Evolutionary conservation across 139 green algal species (phyloP).

Genomic region (Mychonastes homosphaera): DNA sequence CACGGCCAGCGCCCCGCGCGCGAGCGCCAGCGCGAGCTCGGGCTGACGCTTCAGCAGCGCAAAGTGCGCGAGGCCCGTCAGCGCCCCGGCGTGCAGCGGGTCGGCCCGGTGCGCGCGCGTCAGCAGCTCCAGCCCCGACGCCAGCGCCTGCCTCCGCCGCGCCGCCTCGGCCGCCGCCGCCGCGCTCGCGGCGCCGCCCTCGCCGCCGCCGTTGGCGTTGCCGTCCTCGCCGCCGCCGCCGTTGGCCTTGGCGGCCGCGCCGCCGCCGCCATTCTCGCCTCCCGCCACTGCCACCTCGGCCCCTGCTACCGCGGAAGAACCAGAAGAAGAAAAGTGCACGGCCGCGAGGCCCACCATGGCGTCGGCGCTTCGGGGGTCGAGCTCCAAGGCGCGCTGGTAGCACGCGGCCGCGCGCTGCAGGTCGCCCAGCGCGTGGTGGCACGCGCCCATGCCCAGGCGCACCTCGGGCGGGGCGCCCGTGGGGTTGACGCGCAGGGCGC

Average conservation of each 20-base stretch:
- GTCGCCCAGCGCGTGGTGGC: slow-evolving; percentile 52
- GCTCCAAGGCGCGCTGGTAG: slow-evolving; percentile 47
- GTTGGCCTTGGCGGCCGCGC: too few species aligned
- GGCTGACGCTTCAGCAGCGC: slow-evolving; percentile 46
- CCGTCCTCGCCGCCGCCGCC: too few species aligned
- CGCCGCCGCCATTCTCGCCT: too few species aligned
- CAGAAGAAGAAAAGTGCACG: slow-evolving; percentile 36
- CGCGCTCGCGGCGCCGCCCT: too few species aligned
- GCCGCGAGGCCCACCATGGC: slow-evolving; percentile 65
- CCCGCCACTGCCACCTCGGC: too few species aligned
- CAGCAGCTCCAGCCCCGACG: slow-evolving; percentile 58
- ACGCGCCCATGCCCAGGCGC: slow-evolving; percentile 71
- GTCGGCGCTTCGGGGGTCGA: slow-evolving; percentile 54
- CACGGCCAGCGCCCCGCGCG: background rate
- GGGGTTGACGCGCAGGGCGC: slow-evolving; percentile 44
- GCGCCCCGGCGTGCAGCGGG: slow-evolving; percentile 38
- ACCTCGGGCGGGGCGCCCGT: slow-evolving; percentile 62
- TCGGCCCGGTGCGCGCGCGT: slow-evolving; percentile 59
- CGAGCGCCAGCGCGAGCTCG: slow-evolving; percentile 17
- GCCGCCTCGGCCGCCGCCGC: too few species aligned
- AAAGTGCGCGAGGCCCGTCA: slow-evolving; percentile 60
- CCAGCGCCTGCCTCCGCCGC: slow-evolving; percentile 54
- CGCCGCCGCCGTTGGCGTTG: too few species aligned
- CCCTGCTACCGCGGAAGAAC: too few species aligned
- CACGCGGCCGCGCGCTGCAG: slow-evolving; percentile 6